Conservation (phyloP, 352 stramenopile species). For the Globisporangium polare region DNA sequence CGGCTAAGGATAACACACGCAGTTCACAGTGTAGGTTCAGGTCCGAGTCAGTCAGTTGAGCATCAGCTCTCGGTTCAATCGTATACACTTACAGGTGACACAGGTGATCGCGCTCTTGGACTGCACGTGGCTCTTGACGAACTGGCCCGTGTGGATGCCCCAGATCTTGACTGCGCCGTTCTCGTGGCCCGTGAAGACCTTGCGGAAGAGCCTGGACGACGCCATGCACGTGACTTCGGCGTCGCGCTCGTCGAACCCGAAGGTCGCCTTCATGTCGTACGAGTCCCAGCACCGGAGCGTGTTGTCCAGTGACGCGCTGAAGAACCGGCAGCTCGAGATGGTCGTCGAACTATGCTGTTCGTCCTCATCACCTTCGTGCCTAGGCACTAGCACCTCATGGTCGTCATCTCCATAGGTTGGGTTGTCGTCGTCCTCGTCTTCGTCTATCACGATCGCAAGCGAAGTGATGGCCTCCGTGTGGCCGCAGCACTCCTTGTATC, state of each 20-base stretch:
- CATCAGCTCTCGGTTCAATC: not conserved
- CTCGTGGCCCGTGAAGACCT: conserved; percentile 63
- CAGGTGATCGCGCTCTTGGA: conserved; percentile 42
- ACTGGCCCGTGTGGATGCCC: conserved; percentile 59
- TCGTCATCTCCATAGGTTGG: not conserved
- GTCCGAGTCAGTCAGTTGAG: not conserved
- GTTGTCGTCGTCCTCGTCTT: conserved; percentile 25
- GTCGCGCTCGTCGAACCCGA: conserved; percentile 60
- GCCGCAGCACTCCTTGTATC: conserved; percentile 49
- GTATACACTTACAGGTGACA: conserved; percentile 31
- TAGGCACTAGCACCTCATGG: not conserved
- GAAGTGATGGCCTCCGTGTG: conserved; percentile 49
- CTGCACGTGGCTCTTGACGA: conserved; percentile 19
- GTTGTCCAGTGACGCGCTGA: conserved; percentile 65
- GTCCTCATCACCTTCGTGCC: conserved; percentile 15
- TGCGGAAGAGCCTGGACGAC: conserved; percentile 40
- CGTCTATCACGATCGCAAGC: conserved; percentile 31
- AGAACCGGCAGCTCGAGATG: conserved; percentile 36
- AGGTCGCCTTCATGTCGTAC: conserved; percentile 59
- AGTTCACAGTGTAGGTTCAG: not conserved
- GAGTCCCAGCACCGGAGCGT: conserved; percentile 75
- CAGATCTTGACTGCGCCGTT: conserved; percentile 54
- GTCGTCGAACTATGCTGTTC: conserved; percentile 2
- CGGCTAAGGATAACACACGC: conserved; percentile 26
- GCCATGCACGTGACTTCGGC: conserved; percentile 64